Conservation (phyloP, 2,329 filamentous ascomycete species). For the Diaporthe velutina region DNA sequence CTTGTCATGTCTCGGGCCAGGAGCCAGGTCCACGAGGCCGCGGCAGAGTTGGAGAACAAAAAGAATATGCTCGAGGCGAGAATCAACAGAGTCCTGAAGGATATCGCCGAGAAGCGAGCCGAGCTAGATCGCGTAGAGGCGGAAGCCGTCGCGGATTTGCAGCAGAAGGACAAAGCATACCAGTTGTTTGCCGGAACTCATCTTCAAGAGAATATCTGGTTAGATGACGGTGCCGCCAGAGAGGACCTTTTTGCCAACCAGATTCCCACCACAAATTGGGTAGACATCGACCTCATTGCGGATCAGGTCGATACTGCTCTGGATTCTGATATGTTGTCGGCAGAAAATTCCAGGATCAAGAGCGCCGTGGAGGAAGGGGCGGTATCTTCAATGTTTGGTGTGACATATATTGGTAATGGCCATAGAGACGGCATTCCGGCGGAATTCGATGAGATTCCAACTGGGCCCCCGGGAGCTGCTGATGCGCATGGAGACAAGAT, state of each 20-base stretch:
- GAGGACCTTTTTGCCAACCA: background rate
- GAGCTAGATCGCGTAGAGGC: constrained; percentile 52
- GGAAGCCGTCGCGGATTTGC: constrained; percentile 45
- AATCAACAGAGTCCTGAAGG: constrained; percentile 45
- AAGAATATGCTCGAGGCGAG: constrained; percentile 50
- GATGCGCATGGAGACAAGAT: background rate
- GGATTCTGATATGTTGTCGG: background rate
- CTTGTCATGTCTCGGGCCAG: constrained; percentile 47
- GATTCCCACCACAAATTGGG: background rate
- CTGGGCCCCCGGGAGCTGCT: background rate
- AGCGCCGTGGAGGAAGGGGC: background rate
- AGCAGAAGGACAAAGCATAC: constrained; percentile 47
- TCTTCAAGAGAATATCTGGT: constrained; percentile 46
- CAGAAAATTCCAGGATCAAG: background rate
- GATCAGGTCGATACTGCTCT: background rate
- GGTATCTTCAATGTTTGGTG: background rate
- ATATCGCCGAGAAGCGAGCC: constrained; percentile 50
- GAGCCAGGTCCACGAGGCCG: constrained; percentile 46
- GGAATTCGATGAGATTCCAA: background rate
- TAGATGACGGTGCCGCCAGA: background rate
- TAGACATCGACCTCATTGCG: background rate
- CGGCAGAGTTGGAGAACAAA: constrained; percentile 49
- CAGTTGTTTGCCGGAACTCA: constrained; percentile 47
- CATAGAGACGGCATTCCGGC: background rate
- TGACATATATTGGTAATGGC: background rate